A percentile compares a stretch with the other conserved stretches of the same genome.
These are phyloP conservation scores for Omphalotus olearius DNA, from an alignment of 1,284 basidiomycete genomes.

Conservation along the genomic window DNA sequence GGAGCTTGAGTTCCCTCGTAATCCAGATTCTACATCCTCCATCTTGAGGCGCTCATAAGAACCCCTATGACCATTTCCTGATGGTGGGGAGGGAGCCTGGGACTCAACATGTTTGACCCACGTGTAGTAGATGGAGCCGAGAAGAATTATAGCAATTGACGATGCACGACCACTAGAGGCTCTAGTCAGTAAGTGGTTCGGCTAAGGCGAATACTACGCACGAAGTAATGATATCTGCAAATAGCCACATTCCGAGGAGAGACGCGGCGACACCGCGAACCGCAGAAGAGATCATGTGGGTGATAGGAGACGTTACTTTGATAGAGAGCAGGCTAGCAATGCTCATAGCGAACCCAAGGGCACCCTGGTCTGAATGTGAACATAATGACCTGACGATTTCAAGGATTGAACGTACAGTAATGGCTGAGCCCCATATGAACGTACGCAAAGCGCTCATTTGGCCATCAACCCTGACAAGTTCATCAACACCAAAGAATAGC, in stretches of 20 bases:
- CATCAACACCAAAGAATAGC: constrained; percentile 49
- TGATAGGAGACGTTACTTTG: constrained; percentile 89
- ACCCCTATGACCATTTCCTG: constrained; percentile 10
- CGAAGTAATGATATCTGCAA: constrained; percentile 72
- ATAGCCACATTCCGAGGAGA: constrained; percentile 70
- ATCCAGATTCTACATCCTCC: constrained; percentile 35
- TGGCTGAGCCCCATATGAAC: constrained; percentile 72
- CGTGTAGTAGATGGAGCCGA: constrained; percentile 81
- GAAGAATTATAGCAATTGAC: constrained; percentile 76
- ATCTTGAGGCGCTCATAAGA: constrained; percentile 37
- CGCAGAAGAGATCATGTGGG: constrained; percentile 88
- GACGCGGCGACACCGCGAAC: constrained; percentile 81
- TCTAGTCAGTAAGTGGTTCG: not conserved
- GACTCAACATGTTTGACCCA: constrained; percentile 79
- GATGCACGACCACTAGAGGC: constrained; percentile 65
- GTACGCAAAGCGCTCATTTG: constrained; percentile 49
- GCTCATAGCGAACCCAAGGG: constrained; percentile 84
- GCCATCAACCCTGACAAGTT: constrained; percentile 30
- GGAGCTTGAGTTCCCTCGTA: constrained; percentile 19
- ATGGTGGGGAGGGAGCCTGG: constrained; percentile 15
- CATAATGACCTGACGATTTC: not conserved
- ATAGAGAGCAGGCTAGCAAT: constrained; percentile 86
- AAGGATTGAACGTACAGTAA: constrained; percentile 42
- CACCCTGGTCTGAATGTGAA: constrained; percentile 44
- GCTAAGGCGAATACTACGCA: constrained; percentile 30